Conservation (phyloP, 441 rosid species). For the Euphorbia schlechtendalii region DNA sequence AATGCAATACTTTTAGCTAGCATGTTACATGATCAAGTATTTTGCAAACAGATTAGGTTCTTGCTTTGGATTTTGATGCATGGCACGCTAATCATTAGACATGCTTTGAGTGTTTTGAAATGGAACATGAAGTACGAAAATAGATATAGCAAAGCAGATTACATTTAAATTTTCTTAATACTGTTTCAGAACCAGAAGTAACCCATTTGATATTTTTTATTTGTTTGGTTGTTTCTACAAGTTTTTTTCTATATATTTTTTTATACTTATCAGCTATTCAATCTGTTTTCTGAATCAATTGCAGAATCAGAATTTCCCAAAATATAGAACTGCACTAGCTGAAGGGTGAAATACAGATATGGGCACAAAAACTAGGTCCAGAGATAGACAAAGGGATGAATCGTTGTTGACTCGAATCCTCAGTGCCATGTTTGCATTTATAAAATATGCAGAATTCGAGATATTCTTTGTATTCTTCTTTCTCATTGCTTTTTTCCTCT, state of each 20-base stretch:
- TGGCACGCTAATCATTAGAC: neutral
- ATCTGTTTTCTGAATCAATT: neutral
- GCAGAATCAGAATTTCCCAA: neutral
- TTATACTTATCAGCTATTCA: neutral
- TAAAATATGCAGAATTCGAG: conserved; percentile 72
- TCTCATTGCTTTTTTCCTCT: conserved; percentile 48
- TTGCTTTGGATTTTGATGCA: neutral
- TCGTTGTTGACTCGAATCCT: conserved; percentile 46
- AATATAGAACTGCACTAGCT: neutral
- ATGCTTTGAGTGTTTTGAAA: neutral
- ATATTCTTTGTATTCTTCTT: conserved; percentile 64
- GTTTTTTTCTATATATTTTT: no score
- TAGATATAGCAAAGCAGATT: neutral
- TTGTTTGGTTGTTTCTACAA: no score
- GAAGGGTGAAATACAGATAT: conserved; percentile 17
- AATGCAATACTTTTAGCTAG: conserved; percentile 1
- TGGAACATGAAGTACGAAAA: neutral
- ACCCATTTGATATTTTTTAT: no score
- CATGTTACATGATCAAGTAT: neutral
- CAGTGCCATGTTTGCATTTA: conserved; percentile 38
- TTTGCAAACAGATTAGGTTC: neutral
- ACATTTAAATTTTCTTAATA: neutral
- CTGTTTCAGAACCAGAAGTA: neutral
- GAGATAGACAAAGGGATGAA: conserved; percentile 39
- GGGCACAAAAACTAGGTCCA: conserved; percentile 34